Conservation (phyloP, 345 rosid genomes). For the Populus deltoides region DNA sequence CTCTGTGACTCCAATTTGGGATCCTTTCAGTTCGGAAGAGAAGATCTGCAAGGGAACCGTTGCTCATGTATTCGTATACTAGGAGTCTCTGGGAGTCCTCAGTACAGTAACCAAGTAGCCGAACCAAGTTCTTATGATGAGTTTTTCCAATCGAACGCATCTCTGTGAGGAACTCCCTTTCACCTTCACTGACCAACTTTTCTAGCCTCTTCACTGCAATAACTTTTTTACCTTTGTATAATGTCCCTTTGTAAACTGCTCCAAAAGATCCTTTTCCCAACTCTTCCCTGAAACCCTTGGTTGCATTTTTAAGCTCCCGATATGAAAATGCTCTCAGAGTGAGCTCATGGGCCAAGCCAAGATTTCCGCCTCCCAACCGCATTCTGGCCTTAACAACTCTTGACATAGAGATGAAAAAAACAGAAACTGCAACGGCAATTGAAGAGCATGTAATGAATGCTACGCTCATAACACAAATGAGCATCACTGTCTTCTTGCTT, state of each 20-base stretch:
- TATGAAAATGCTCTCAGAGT: constrained; percentile 5
- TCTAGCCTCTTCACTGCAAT: constrained; percentile 30
- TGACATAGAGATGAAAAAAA: not conserved
- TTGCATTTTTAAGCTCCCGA: constrained; percentile 7
- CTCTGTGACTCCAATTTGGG: no score
- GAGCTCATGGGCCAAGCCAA: constrained; percentile 7
- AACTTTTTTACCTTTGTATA: no score
- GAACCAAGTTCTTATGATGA: constrained; percentile 2
- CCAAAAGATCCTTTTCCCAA: no score
- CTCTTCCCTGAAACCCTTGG: no score
- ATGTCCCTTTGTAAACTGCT: no score
- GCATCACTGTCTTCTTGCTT: not conserved
- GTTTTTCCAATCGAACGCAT: constrained; percentile 17
- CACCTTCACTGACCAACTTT: constrained; percentile 16
- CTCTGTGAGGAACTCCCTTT: constrained; percentile 20
- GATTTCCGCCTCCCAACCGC: not conserved
- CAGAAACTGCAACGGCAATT: not conserved
- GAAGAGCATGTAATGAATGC: not conserved
- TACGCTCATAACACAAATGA: not conserved
- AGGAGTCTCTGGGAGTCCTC: accelerated
- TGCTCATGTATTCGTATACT: accelerated
- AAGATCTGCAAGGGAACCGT: no score
- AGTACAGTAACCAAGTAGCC: accelerated
- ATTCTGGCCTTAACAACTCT: constrained; percentile 1
- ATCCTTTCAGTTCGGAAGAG: no score